These are phyloP conservation scores for Glycine latifolia DNA, from an alignment of 306 rosid species.

Conservation along the genomic window DNA sequence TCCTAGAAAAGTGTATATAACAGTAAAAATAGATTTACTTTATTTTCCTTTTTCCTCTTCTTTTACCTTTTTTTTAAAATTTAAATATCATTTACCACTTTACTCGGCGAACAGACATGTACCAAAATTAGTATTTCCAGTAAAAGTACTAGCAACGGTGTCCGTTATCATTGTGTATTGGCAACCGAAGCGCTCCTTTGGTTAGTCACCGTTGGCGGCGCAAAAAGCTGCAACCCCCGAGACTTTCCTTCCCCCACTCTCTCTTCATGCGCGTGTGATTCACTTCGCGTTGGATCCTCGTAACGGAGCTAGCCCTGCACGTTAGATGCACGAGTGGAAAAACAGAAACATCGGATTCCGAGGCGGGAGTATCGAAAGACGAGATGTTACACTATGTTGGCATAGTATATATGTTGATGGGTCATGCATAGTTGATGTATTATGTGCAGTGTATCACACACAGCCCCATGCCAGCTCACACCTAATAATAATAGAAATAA, in stretches of 20 bases:
- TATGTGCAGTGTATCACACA: not conserved
- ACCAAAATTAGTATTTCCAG: not conserved
- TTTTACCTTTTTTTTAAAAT: not conserved
- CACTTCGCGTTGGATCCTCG: not conserved
- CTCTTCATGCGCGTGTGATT: not conserved
- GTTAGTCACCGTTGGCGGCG: slow-evolving; percentile 31
- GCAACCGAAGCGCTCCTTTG: not conserved
- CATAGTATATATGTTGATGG: not conserved
- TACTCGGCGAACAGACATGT: not conserved
- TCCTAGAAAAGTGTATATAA: not conserved
- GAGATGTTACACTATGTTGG: not conserved
- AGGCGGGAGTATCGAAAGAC: not conserved
- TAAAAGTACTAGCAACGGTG: too few species aligned
- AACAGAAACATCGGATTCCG: not conserved
- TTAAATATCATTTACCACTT: not conserved
- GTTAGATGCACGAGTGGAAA: not conserved
- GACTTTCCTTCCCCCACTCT: not conserved
- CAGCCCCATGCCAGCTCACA: slow-evolving; percentile 31
- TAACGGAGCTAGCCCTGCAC: not conserved
- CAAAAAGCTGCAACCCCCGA: not conserved
- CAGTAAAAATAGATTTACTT: not conserved
- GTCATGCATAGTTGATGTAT: not conserved
- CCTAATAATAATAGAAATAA: not conserved
- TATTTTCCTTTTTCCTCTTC: not conserved
- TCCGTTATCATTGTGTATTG: not conserved